Base-by-base conservation (phyloP, 1,139 yeast species). In the Yamadazyma kanchanaburiensis region DNA sequence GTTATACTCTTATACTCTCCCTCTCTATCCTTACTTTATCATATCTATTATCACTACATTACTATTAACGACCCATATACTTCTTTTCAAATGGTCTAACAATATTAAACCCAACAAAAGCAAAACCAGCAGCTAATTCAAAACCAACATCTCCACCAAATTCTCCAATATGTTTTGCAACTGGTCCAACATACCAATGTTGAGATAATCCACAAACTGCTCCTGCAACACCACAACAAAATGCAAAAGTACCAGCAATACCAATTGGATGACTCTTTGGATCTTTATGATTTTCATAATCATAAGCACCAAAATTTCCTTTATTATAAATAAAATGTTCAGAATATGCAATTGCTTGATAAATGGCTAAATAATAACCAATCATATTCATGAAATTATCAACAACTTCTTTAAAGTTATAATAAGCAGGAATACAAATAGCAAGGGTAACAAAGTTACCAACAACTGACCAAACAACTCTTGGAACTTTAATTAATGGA, bases 301-400 rank as follows among this genome's bases (percentile, higher is more conserved):
- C 75, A 60, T 87, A 87, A 37, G 72, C 74, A 26, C 59, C 45
- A 35, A 63, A 64, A 47, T 74, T 70, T 33, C 82, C 82, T 42
- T 63, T 70, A 55, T 81, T 76, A 73, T 75, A 82, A 51, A 86
- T 67, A 51, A 84, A 78, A 60, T 88, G 96, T 58, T 87, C 95
- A 23, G 86, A 71, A 15, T 82, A 55, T 26, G 75, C 60, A 54
- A 87, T 75, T 28, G 85, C 76, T 50, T 76, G 77, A 64, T 88
- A 88, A 51, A 87, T 83, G 37, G 95, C 87, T 55, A 88, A 70
- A 76, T 91, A 88, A 71, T 88, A 88, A 40, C 86, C 91, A 55
- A 88, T 85, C 55, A 87, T 64, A 64, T 85, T 80, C 95, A 88
- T 86, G 62, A 88, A 87, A 61, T 83, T 79, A 38, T 74, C 72